Base-by-base conservation (phyloP, 2,329 filamentous ascomycete species). In the Dendryphion nanum region DNA sequence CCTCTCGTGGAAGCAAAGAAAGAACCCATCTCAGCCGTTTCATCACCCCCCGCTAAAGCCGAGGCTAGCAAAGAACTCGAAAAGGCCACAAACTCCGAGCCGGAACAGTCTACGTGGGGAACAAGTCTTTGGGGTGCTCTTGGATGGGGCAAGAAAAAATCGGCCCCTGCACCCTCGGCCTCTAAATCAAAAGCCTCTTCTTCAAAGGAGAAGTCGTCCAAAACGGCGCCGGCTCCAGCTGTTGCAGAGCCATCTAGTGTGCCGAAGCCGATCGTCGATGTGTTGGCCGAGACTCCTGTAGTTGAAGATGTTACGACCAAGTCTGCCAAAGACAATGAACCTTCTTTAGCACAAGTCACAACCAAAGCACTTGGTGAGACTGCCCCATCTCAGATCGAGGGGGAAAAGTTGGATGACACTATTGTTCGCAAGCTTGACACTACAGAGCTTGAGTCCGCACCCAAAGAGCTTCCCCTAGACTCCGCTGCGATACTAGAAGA, bases 121-220 rank as follows among this genome's bases (percentile, higher is more conserved):
- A 42, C 44, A 3, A 47, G 51, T 19, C 38, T 64, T 15, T 53
- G 49, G 47, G 57, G 60, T 30, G 55, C 57, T 2, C 48, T 63
- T 33, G 57, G 61, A 2, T 63, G 57, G 59, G 59, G 61, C 8
- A 55, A 52, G 46, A 61, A 57, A 47, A 56, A 50, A 17, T 30
- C 29, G 8, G 8, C 8, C 38, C 17, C 48, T 3, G 37, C 48
- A 5, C 42, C 40, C 6, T 41, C 50, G 5, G 46, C 43, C 7
- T 30, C 36, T 12, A 35, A 36, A 28, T n/a, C n/a, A n/a, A n/a
- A n/a, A n/a, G n/a, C n/a, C n/a, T n/a, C n/a, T n/a, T n/a, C n/a
- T n/a, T n/a, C n/a, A n/a, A n/a, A 26, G 23, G 23, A 26, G n/a
- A 8, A 26, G 23, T 10, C 10, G 10, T 8, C 23, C n/a, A 26